phyloP scores from a whole-genome alignment of 2,329 filamentous ascomycete genomes.

The Aspergillus texensis region DNA sequence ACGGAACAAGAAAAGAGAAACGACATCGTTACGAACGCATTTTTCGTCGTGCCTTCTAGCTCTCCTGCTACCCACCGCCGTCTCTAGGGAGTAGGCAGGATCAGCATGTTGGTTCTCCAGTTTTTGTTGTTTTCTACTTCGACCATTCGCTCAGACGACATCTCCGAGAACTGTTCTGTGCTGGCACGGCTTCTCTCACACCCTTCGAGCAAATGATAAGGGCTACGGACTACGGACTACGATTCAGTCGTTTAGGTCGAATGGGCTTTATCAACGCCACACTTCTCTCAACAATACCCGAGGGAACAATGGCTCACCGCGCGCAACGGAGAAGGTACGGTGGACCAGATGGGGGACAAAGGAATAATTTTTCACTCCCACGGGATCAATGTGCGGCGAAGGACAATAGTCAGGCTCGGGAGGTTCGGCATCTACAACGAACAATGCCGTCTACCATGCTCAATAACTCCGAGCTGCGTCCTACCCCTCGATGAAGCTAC shows the following conservation, averaged over 20 bases:
- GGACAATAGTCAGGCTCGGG: neutral
- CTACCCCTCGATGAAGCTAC: neutral
- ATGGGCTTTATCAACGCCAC: neutral
- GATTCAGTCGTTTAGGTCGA: neutral
- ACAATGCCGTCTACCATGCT: neutral
- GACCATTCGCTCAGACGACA: conserved; percentile 14
- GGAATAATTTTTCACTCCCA: neutral
- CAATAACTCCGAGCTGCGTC: neutral
- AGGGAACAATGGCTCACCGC: neutral
- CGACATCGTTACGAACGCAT: conserved; percentile 7
- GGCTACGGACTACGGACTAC: neutral
- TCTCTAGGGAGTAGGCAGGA: conserved; percentile 1
- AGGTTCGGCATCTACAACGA: neutral
- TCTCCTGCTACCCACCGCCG: conserved; percentile 1
- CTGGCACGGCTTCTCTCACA: conserved; percentile 18
- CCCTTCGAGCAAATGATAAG: neutral
- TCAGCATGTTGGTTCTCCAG: conserved; percentile 8
- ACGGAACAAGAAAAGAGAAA: conserved; percentile 9
- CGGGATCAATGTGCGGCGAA: neutral
- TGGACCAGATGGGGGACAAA: neutral
- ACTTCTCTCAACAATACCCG: neutral
- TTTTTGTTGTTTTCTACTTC: conserved; percentile 11
- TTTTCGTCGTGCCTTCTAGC: conserved; percentile 8
- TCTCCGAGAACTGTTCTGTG: conserved; percentile 15
- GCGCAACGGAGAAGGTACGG: neutral